A percentile compares a stretch with the other conserved stretches of the same genome.
phyloP scores from a whole-genome alignment of 164 flowering plant species.

The Chimonanthus salicifolius region DNA sequence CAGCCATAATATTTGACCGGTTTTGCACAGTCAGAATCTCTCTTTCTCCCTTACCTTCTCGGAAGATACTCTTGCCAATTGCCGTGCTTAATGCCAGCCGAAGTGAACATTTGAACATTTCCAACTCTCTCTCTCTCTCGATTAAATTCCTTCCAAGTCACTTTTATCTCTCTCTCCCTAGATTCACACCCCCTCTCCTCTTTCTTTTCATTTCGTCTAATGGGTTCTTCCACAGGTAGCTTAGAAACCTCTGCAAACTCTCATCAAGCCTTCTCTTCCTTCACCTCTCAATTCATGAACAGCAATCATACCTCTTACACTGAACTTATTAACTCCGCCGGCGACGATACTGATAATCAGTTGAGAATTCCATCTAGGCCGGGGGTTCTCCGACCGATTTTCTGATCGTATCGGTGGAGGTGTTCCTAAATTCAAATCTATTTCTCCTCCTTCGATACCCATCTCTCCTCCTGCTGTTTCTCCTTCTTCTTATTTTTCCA shows the following conservation, averaged over 20 bases:
- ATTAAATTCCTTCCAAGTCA: background rate
- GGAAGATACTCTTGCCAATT: slow-evolving; percentile 17
- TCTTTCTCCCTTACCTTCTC: slow-evolving; percentile 6
- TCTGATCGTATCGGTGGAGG: slow-evolving; percentile 17
- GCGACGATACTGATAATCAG: slow-evolving; percentile 11
- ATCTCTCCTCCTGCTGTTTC: slow-evolving; percentile 52
- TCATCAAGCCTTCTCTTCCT: slow-evolving; percentile 22
- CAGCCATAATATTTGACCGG: slow-evolving; percentile 43
- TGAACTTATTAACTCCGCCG: slow-evolving; percentile 11
- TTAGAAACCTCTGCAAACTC: slow-evolving; percentile 34
- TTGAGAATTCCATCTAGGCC: slow-evolving; percentile 3
- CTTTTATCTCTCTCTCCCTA: background rate
- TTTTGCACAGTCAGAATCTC: slow-evolving; percentile 16
- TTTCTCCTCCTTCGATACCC: slow-evolving; percentile 49
- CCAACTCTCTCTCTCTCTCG: slow-evolving; percentile 4
- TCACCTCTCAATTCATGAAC: slow-evolving; percentile 33
- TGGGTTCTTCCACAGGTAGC: slow-evolving; percentile 40
- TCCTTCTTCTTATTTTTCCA: slow-evolving; percentile 52
- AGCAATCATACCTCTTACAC: slow-evolving; percentile 23
- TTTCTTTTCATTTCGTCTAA: slow-evolving; percentile 3
- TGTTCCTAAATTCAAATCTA: slow-evolving; percentile 53
- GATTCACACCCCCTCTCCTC: background rate
- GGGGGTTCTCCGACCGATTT: slow-evolving; percentile 19
- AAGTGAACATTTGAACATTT: background rate
- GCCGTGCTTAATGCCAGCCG: too few species aligned